Conservation (phyloP, 164 flowering plant genomes). For the Magnolia officinalis region DNA sequence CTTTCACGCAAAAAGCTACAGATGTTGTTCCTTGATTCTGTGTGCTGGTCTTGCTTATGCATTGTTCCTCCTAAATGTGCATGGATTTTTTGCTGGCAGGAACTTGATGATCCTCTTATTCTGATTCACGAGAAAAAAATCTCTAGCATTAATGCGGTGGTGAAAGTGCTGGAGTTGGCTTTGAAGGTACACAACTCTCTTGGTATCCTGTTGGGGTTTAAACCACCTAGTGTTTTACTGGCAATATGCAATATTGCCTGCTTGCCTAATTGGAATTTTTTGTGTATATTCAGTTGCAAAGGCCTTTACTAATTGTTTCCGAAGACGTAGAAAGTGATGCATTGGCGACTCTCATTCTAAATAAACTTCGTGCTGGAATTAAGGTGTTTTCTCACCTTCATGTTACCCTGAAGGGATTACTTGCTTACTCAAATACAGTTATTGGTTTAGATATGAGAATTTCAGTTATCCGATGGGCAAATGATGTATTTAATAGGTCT, state of each 20-base stretch:
- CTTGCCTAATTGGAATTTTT: not conserved
- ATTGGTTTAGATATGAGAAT: not conserved
- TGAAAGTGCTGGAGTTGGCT: slow-evolving; percentile 85
- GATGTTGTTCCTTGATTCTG: not conserved
- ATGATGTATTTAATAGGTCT: slow-evolving; percentile 41
- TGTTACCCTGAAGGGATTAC: not conserved
- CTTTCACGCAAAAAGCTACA: not conserved
- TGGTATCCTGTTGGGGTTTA: slow-evolving; percentile 17
- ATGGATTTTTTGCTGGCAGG: slow-evolving; percentile 37
- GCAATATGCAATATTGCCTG: not conserved
- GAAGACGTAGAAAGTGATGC: slow-evolving; percentile 98
- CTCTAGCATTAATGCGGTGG: slow-evolving; percentile 63
- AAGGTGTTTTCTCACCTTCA: slow-evolving; percentile 45
- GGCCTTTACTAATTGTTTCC: slow-evolving; percentile 79
- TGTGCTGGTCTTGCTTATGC: not conserved
- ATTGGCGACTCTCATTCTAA: slow-evolving; percentile 78
- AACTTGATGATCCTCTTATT: slow-evolving; percentile 86
- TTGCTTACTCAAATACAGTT: not conserved
- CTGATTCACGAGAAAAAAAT: slow-evolving; percentile 89
- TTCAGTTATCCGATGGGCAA: not conserved
- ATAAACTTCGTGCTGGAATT: slow-evolving; percentile 92
- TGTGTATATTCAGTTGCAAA: slow-evolving; percentile 58
- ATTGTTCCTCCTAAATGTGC: not conserved
- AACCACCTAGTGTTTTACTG: not conserved
- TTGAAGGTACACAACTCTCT: slow-evolving; percentile 58